Base-by-base conservation (phyloP, 2,329 filamentous ascomycete species). In the Phaeosphaeriaceae sp. region DNA sequence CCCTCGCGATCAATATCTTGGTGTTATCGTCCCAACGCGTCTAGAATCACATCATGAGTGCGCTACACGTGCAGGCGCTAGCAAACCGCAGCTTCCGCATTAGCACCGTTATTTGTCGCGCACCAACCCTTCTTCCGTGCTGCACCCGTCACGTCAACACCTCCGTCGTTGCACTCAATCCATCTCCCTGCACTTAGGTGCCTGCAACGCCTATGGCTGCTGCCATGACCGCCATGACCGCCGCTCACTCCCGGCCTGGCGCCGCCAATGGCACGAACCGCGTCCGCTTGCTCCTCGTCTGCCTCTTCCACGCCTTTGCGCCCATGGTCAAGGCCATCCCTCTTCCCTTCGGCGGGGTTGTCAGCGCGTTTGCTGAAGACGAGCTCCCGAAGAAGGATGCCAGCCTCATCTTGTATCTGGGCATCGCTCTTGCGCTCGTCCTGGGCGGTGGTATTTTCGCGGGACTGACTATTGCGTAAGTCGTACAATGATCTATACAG, bases 371-470 rank as follows among this genome's bases (percentile, higher is more conserved):
- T 41, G 63, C 58, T 27, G 67, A 72, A n/a, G 71, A 71, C 17
- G 74, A 74, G 24, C 56, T 67, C 6, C 75, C 76, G 33, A 76
- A 75, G 64, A 81, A 84, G 22, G 89, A 90, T 61, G 85, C 88
- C 7, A 85, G 86, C 51, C 81, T 96, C 66, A 96, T 91, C 91
- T 82, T 94, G 47, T 92, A 97, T 72, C 85, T 95, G 61, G 83
- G 88, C 55, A 84, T 93, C 27, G 96, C 94, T 19, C 85, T 92
- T 58, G 84, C 88, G 22, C 85, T 99, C 56, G 95, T 98, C 10
- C 82, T 98, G 60, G 85, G 91, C 0, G 95, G 95, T 62, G 95
- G 95, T 62, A 92, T 92, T 41, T 99, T 99, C 80, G 95, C 95
- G 10, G 95, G 95, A 33, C 81, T 99, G 78, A 99, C 95, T 19